These are phyloP conservation scores for Quercus phellos DNA, from an alignment of 331 rosid genomes.

Conservation along the genomic window DNA sequence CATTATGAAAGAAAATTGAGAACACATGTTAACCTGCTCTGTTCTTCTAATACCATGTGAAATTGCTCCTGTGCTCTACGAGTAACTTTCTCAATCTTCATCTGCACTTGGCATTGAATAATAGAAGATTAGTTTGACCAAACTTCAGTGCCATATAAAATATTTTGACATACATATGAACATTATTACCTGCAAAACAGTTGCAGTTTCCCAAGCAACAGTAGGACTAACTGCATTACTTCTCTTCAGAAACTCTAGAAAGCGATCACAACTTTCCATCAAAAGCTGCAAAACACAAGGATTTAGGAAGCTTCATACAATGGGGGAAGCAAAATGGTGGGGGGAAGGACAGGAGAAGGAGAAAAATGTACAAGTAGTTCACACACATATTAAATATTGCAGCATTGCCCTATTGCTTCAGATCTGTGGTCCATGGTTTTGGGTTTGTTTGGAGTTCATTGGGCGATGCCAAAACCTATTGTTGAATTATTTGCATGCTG, in stretches of 20 bases:
- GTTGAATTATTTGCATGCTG: too few species aligned
- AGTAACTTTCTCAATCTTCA: constrained; percentile 84
- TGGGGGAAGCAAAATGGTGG: neutral
- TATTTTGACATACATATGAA: constrained; percentile 1
- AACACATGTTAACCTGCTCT: constrained; percentile 60
- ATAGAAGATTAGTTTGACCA: constrained; percentile 12
- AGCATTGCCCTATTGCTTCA: too few species aligned
- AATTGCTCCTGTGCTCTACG: constrained; percentile 97
- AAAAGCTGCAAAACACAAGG: constrained; percentile 50
- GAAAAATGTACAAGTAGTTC: neutral
- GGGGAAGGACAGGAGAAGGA: neutral
- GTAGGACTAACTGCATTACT: constrained; percentile 95
- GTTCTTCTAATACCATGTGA: constrained; percentile 87
- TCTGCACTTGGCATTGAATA: constrained; percentile 42
- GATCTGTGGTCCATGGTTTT: too few species aligned
- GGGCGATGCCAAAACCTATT: too few species aligned
- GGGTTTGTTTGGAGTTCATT: too few species aligned
- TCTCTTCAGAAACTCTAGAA: constrained; percentile 80
- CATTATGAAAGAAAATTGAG: neutral
- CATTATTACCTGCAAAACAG: constrained; percentile 84
- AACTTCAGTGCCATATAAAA: neutral
- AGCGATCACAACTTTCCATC: constrained; percentile 73
- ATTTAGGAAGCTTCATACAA: constrained; percentile 7
- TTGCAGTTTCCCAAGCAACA: constrained; percentile 85
- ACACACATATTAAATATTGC: neutral